A percentile compares a stretch with the other conserved stretches of the same genome.
These are phyloP conservation scores for Botrytis sinoallii DNA, from an alignment of 2,329 filamentous ascomycete genomes.

Conservation along the genomic window DNA sequence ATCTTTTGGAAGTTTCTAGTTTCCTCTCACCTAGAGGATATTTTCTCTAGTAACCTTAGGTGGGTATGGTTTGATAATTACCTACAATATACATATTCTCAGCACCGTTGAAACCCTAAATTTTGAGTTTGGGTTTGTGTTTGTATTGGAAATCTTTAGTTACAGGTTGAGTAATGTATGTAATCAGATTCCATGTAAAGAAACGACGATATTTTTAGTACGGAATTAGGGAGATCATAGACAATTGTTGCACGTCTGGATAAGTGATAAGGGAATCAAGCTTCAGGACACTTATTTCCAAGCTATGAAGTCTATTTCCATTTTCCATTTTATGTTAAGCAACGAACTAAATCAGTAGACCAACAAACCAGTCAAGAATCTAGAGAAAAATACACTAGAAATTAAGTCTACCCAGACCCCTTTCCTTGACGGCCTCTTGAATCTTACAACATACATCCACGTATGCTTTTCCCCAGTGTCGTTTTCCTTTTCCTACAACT, in stretches of 20 bases:
- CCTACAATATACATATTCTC: too few species aligned
- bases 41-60: background rate
- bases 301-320: background rate
- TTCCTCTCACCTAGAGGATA: background rate
- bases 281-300: background rate
- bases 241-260: background rate
- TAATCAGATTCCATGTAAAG: background rate
- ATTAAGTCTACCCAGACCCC: conserved; percentile 56
- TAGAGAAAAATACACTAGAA: conserved; percentile 38
- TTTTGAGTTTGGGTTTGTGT: background rate
- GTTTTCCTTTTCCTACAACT: conserved; percentile 30
- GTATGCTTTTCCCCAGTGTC: conserved; percentile 48
- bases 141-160: background rate
- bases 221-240: background rate
- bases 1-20: background rate
- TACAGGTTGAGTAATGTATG: background rate
- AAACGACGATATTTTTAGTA: background rate
- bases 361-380: background rate
- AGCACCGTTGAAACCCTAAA: fast-evolving
- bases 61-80: background rate
- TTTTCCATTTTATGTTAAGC: background rate
- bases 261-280: background rate
- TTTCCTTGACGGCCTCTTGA: conserved; percentile 52
- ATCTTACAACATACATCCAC: conserved; percentile 48
- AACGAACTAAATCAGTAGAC: background rate